A percentile compares a stretch with the other conserved stretches of the same genome.
These are phyloP conservation scores for Cucurbita pepo DNA, from an alignment of 306 rosid species.

Conservation along the genomic window DNA sequence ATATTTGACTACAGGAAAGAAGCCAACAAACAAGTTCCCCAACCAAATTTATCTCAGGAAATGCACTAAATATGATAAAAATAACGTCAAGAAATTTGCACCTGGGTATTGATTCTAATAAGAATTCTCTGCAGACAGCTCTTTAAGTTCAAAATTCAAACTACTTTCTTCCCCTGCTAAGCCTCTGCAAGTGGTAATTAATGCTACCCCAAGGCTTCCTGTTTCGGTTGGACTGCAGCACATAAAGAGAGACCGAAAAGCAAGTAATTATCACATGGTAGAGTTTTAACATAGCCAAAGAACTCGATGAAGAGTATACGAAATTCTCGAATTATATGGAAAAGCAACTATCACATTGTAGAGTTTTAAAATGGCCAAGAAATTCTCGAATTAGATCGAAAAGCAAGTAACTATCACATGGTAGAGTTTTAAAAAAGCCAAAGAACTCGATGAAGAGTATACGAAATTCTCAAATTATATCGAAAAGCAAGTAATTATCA, in stretches of 20 bases:
- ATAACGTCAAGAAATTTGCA: neutral
- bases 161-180: slow-evolving; percentile 67
- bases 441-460: neutral
- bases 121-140: neutral
- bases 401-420: neutral
- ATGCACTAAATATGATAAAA: neutral
- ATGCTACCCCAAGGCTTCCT: slow-evolving; percentile 65
- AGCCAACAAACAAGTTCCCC: neutral
- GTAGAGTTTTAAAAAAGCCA: neutral
- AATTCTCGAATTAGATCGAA: no score
- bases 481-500: neutral
- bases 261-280: neutral
- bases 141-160: slow-evolving; percentile 2
- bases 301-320: neutral
- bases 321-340: neutral
- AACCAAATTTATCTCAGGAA: neutral
- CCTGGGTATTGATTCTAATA: neutral
- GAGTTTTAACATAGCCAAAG: neutral
- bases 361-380: no score
- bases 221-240: slow-evolving; percentile 47
- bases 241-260: neutral
- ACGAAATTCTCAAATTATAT: neutral
- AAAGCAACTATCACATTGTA: no score
- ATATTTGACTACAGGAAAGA: neutral
- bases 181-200: slow-evolving; percentile 90